phyloP scores from a whole-genome alignment of 805 yeast genomes.

The Torulaspora quercuum region DNA sequence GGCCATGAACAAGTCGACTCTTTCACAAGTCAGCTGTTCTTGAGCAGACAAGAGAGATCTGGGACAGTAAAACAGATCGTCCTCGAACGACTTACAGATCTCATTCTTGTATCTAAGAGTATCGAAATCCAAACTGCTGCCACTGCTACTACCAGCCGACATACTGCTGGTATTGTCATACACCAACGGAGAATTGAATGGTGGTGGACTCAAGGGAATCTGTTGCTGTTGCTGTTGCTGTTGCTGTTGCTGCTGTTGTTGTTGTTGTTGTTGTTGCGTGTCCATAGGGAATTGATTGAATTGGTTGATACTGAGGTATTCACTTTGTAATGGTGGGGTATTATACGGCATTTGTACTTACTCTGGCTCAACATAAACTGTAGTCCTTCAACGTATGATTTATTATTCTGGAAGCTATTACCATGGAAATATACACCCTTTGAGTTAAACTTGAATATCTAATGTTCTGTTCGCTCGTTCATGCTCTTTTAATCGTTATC shows the following conservation, averaged over 20 bases:
- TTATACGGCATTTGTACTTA: conserved; percentile 7
- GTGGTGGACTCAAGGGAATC: conserved; percentile 17
- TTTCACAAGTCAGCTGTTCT: conserved; percentile 29
- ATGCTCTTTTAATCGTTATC: background rate
- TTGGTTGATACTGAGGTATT: conserved; percentile 10
- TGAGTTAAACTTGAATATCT: background rate
- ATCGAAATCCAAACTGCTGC: conserved; percentile 17
- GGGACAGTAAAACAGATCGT: conserved; percentile 35
- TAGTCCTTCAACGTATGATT: background rate
- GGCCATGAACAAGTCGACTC: conserved; percentile 26
- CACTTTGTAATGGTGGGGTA: conserved; percentile 13
- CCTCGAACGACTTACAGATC: conserved; percentile 33
- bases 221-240: conserved; percentile 13
- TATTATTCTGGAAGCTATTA: background rate
- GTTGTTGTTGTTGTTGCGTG: conserved; percentile 6
- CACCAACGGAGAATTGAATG: conserved; percentile 15
- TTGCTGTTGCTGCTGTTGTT: conserved; percentile 7
- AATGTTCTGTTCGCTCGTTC: background rate
- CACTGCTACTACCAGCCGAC: conserved; percentile 13
- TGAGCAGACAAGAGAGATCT: conserved; percentile 29
- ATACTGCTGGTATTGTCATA: conserved; percentile 9
- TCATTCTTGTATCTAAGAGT: conserved; percentile 29
- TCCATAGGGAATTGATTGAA: conserved; percentile 5
- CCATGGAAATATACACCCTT: conserved; percentile 1
- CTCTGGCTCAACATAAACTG: conserved; percentile 5